A percentile compares a stretch with the other conserved stretches of the same genome.
These are phyloP conservation scores for Akebia trifoliata DNA, from an alignment of 164 flowering plant species.

Conservation along the genomic window DNA sequence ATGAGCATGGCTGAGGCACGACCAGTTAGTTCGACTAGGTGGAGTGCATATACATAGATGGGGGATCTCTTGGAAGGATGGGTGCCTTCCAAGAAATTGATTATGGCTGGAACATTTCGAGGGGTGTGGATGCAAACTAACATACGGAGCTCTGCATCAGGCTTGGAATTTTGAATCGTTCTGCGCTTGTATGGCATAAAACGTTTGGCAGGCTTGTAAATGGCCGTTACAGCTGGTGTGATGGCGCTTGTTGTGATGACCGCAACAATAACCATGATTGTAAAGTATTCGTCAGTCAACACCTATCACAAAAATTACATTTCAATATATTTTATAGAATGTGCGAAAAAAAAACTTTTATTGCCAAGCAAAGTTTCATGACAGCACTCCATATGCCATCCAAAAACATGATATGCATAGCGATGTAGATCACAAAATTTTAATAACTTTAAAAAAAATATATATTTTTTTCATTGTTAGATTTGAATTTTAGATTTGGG, in stretches of 20 bases:
- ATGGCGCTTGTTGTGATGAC: constrained; percentile 10
- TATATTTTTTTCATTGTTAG: too few relatives aligned
- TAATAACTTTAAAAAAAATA: too few relatives aligned
- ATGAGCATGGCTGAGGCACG: constrained; percentile 19
- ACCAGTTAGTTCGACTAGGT: constrained; percentile 21
- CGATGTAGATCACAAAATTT: too few relatives aligned
- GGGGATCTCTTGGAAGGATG: constrained; percentile 13
- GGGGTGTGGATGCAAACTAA: constrained; percentile 18
- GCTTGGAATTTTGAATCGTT: constrained; percentile 11
- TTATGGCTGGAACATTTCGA: constrained; percentile 19
- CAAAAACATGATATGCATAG: too few relatives aligned
- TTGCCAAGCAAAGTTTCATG: too few relatives aligned
- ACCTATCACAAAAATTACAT: too few relatives aligned
- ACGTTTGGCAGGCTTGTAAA: constrained; percentile 5
- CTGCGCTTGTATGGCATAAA: constrained; percentile 18
- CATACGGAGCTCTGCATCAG: constrained; percentile 12
- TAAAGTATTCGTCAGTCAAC: background rate
- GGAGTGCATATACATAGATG: constrained; percentile 15
- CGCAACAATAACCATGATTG: constrained; percentile 13
- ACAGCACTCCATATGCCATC: too few relatives aligned
- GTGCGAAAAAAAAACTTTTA: too few relatives aligned
- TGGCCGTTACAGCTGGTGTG: constrained; percentile 4
- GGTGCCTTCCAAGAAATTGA: constrained; percentile 21
- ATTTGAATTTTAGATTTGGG: too few relatives aligned
- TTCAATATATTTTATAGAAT: background rate